Evolutionary conservation across 1,284 basidiomycete genomes (phyloP), one percentile per base, ranked within the genome.

Genomic region (Ustilago hordei): DNA sequence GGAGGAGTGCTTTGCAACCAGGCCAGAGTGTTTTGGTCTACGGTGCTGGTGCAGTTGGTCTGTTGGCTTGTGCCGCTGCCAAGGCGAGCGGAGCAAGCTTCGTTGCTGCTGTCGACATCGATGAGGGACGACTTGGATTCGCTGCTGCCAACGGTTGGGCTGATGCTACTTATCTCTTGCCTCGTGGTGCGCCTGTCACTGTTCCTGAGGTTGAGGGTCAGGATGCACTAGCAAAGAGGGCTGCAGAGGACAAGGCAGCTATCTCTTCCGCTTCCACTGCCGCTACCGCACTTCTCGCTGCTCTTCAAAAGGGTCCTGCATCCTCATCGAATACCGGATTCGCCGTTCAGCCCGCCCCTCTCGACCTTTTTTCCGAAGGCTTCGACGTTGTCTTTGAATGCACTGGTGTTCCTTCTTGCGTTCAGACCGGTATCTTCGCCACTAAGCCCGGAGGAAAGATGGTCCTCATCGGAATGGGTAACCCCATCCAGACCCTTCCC

Each of bases 371-470:
- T 9, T 56, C 55, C 1, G 75, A 72, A 32, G 95, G 95, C 13
- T 96, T 95, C 87, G 95, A 98, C 87, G 89, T 93, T 79, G 92
- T 97, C 41, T 93, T 95, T 82, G 95, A 98, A 87, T 98, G 95
- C 87, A 96, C 95, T 6, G 95, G 95, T 77, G 94, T 94, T 2
- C 94, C 95, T 86, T 89, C 81, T 31, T 85, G 86, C 77, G 81
- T 87, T 34, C 78, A 81, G 60, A 73, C 81, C 23, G 72, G 79
- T 9, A 82, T 86, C 64, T 84, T 82, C 50, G 77, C 92, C 80
- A 93, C 94, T 35, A 88, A 90, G 60, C 89, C 93, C 6, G 95
- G 95, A 60, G 93, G 93, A 50, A 93, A 93, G 85, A 92, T 96
- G 63, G 92, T 95, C 88, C 92, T 95, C 81, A 91, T 98, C 80